Conservation (phyloP, 805 yeast genomes). For the Starmerella etchellsii region DNA sequence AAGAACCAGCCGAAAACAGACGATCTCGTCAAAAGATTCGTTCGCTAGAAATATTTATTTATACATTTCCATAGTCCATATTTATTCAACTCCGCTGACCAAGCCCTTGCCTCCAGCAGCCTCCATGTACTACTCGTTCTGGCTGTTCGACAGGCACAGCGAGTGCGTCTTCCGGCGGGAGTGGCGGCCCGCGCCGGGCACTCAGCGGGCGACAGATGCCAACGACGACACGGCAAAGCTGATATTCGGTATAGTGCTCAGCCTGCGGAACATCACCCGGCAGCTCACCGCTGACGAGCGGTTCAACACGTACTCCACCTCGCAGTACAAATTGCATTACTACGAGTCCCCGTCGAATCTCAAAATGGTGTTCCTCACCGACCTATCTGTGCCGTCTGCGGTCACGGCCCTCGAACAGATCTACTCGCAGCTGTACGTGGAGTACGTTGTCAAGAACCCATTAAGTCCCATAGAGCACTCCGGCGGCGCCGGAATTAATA, state of each 20-base stretch:
- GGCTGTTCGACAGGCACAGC: slow-evolving; percentile 87
- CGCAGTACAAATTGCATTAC: slow-evolving; percentile 65
- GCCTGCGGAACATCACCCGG: slow-evolving; percentile 63
- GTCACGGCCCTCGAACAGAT: slow-evolving; percentile 44
- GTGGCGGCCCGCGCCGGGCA: slow-evolving; percentile 36
- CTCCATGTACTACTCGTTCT: slow-evolving; percentile 58
- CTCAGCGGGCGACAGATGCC: not conserved
- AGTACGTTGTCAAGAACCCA: slow-evolving; percentile 46
- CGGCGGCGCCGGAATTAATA: slow-evolving; percentile 34
- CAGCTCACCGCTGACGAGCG: slow-evolving; percentile 33
- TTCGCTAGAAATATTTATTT: no score
- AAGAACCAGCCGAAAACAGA: slow-evolving; percentile 6
- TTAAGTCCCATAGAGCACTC: slow-evolving; percentile 18
- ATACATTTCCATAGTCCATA: no score
- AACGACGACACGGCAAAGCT: slow-evolving; percentile 60
- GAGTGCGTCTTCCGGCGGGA: slow-evolving; percentile 74
- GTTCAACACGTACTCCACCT: slow-evolving; percentile 36
- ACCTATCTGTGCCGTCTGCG: slow-evolving; percentile 43
- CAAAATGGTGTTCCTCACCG: slow-evolving; percentile 63
- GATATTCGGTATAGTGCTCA: slow-evolving; percentile 72
- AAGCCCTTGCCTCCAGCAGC: not conserved
- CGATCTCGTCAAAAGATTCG: slow-evolving; percentile 1
- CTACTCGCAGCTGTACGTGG: slow-evolving; percentile 46
- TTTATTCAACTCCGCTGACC: no score
- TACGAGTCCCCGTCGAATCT: slow-evolving; percentile 69